Base-by-base conservation (phyloP, 2,329 filamentous ascomycete species). In the Didymella segeticola region DNA sequence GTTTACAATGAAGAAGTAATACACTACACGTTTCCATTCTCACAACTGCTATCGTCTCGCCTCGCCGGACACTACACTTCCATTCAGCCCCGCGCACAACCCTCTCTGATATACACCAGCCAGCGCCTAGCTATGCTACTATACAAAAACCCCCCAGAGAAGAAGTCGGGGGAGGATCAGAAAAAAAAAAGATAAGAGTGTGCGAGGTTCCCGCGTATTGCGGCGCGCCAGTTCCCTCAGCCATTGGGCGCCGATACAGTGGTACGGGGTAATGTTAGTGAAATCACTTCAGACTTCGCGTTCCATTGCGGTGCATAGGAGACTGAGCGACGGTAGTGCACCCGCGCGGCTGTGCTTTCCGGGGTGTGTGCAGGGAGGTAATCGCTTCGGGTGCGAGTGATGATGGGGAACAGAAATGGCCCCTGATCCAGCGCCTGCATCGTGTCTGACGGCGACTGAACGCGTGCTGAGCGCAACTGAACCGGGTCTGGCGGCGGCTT, bases 61-160 rank as follows among this genome's bases (percentile, higher is more conserved):
- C n/a, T n/a, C n/a, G n/a, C n/a, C n/a, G n/a, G n/a, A n/a, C n/a
- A n/a, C n/a, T n/a, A n/a, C n/a, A n/a, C n/a, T n/a, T n/a, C n/a
- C n/a, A n/a, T n/a, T n/a, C n/a, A n/a, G n/a, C n/a, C n/a, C n/a
- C n/a, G n/a, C n/a, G n/a, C n/a, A n/a, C n/a, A n/a, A n/a, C n/a
- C n/a, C n/a, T n/a, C n/a, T n/a, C 38, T 30, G 34, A 19, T 30
- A 38, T 45, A 36, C 34, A 45, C 41, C 45, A 34, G 45, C 38
- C 20, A 22, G 23, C 39, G 27, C 39, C 8, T 25, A 49, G 29
- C 46, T 45, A 46, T 54, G 51, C 39, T 49, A 49, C 46, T 54
- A 54, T 49, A 54, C 51, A 54, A 54, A 45, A 54, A 26, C 27
- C 39, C n/a, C n/a, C n/a, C n/a, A n/a, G n/a, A n/a, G n/a, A n/a